Conservation (phyloP, 2,329 filamentous ascomycete genomes). For the Trichoderma pleuroti region DNA sequence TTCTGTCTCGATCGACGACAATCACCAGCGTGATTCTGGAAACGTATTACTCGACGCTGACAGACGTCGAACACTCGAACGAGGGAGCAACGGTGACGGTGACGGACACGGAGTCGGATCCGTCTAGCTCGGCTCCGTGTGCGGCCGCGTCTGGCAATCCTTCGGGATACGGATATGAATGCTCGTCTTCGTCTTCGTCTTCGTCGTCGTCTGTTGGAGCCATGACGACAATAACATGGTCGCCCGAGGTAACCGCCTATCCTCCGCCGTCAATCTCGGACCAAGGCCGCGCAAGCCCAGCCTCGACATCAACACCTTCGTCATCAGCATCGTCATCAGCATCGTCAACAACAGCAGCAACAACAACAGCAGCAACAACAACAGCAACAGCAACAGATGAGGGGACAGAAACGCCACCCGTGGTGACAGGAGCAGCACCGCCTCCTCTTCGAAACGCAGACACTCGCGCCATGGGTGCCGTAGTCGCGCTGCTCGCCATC, state of each 20-base stretch:
- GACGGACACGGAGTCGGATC: not conserved
- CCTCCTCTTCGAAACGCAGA: not conserved
- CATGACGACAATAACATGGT: not conserved
- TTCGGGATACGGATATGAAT: slow-evolving; percentile 1
- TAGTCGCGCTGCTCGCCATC: slow-evolving; percentile 1
- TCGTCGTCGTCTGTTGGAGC: not conserved
- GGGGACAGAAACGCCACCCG: not conserved
- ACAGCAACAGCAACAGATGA: not conserved
- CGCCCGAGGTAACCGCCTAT: slow-evolving; percentile 5
- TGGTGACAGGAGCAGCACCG: slow-evolving; percentile 6
- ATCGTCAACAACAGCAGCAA: not conserved
- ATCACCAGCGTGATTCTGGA: slow-evolving; percentile 11
- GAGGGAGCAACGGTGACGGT: not conserved
- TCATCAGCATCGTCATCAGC: not conserved
- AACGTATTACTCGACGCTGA: slow-evolving; percentile 7
- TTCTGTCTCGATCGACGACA: slow-evolving; percentile 10
- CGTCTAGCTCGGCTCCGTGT: not conserved
- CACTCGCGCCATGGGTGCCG: not conserved
- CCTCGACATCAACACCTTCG: not conserved
- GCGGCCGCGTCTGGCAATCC: not conserved
- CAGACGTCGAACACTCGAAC: not conserved
- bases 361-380: not conserved
- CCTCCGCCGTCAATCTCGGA: not conserved
- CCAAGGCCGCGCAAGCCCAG: not conserved
- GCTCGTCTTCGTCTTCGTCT: not conserved